Evolutionary conservation across 805 yeast species (phyloP), one percentile per base, ranked within the genome.

Genomic region (Starmera quercuum): DNA sequence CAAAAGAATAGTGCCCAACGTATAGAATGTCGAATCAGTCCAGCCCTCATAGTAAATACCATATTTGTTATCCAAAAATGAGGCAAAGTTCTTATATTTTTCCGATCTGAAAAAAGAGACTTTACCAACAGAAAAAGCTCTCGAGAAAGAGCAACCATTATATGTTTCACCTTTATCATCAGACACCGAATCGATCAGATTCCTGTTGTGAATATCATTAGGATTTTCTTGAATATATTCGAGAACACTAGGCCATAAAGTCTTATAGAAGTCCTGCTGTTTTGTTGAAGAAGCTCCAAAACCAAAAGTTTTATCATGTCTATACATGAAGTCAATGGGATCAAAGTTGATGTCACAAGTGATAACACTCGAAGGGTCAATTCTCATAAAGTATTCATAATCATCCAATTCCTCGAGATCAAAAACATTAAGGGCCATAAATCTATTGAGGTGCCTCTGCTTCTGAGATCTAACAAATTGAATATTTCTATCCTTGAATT

Each of bases 11-110:
- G 80, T 95, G 7, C 87, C 95, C 46, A 85, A 71, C 4, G 92
- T 79, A 54, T 83, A 88, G 33, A 84, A 76, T 10, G 94, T 92
- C 16, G 94, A 92, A 57, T 84, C 95, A 41, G 94, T 95, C 95
- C 95, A 86, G 52, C 92, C 69, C 59, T 82, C 86, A 59, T 86
- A 86, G 64, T 82, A 86, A 53, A 87, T 80, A 4, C 94, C 94
- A 39, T 94, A 88, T 2, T 78, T 63, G 29, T 62, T 58, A 52
- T 85, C 92, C 40, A 84, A 66, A 48, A 71, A 63, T 20, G 78
- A 76, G 43, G 84, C 82, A 56, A 76, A 83, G 30, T 68, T 71
- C 21, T 64, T 56, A 57, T 86, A 86, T 12, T 79, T 80, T 33
- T 78, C 73, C 18, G 76, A 62, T 49, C 88, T 64, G 76, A 84